These are phyloP conservation scores for Solanum hybrid DNA, from an alignment of 305 asterid genomes.

Conservation along the genomic window DNA sequence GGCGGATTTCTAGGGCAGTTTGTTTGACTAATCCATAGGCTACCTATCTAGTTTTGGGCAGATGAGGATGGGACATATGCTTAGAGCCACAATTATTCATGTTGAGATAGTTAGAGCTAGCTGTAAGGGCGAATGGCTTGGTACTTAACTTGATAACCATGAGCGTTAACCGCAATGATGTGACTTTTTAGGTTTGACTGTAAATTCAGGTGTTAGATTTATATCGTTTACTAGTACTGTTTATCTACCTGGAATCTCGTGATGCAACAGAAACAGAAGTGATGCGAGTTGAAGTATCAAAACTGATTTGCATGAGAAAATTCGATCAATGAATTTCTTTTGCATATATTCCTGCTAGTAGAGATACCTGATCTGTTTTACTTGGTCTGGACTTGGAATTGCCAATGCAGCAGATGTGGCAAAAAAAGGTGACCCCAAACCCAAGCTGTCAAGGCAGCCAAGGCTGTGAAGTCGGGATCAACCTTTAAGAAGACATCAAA, in stretches of 20 bases:
- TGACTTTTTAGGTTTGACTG: neutral
- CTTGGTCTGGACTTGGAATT: neutral
- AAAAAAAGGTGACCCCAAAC: constrained; percentile 41
- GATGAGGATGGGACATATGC: neutral
- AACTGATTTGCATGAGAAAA: neutral
- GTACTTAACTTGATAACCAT: neutral
- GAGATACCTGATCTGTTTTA: neutral
- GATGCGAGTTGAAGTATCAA: neutral
- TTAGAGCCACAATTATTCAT: neutral
- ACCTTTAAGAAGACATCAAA: constrained; percentile 33
- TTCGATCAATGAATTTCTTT: neutral
- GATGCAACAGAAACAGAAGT: neutral
- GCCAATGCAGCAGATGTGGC: constrained; percentile 19
- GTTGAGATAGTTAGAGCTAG: neutral
- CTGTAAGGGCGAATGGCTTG: neutral
- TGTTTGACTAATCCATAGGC: neutral
- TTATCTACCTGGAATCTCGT: neutral
- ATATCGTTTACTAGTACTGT: neutral
- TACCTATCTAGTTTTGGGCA: neutral
- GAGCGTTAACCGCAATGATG: neutral
- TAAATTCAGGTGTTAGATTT: neutral
- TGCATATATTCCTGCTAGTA: neutral
- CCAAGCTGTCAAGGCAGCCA: constrained; percentile 47
- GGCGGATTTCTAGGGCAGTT: neutral
- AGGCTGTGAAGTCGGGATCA: constrained; percentile 31